phyloP scores from a whole-genome alignment of 768 basidiomycete genomes.

The Thelephora ganbajun region DNA sequence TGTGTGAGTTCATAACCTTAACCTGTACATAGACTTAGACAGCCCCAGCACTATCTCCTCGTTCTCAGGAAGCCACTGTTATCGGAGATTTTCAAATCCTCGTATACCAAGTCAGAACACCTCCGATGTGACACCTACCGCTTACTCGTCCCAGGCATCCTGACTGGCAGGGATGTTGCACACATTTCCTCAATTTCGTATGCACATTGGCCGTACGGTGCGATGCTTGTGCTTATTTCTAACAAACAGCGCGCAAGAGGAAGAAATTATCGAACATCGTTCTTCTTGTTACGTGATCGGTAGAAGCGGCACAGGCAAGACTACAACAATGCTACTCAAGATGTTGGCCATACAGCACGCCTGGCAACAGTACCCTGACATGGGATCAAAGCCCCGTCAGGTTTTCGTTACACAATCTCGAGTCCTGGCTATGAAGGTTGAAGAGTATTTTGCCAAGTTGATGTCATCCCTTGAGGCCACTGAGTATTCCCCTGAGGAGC shows the following conservation, averaged over 20 bases:
- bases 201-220: neutral
- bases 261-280: slow-evolving; percentile 43
- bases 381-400: slow-evolving; percentile 9
- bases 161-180: slow-evolving; percentile 30
- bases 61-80: neutral
- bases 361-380: neutral
- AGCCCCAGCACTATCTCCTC: slow-evolving; percentile 6
- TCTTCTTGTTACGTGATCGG: slow-evolving; percentile 46
- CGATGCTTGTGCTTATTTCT: too few relatives aligned
- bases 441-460: slow-evolving; percentile 13
- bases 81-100: slow-evolving; percentile 1
- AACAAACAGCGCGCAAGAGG: slow-evolving; percentile 31
- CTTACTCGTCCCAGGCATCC: too few relatives aligned
- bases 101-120: too few relatives aligned
- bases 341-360: slow-evolving; percentile 12
- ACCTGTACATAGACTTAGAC: too few relatives aligned
- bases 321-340: slow-evolving; percentile 17
- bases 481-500: slow-evolving; percentile 2
- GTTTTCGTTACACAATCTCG: slow-evolving; percentile 16
- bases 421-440: slow-evolving; percentile 13
- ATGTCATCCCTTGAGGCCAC: slow-evolving; percentile 5
- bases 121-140: too few relatives aligned
- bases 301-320: slow-evolving; percentile 51
- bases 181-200: slow-evolving; percentile 17
- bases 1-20: slow-evolving; percentile 9